Conservation (phyloP, 148 eudicot genomes). For the Fallopia convolvulus region DNA sequence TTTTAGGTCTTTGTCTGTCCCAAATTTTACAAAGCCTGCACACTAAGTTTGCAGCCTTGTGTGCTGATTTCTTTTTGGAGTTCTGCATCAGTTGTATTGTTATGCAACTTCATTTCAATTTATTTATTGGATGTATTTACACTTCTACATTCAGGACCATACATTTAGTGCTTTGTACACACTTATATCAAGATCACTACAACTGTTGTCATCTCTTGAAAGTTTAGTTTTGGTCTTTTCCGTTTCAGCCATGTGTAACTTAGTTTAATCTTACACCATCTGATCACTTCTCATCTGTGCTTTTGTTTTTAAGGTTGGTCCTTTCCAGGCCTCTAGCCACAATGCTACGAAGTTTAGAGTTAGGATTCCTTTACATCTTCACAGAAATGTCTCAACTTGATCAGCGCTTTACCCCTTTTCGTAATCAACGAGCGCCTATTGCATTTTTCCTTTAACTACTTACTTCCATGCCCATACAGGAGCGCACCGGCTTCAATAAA, state of each 20-base stretch:
- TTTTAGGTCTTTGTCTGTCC: no score
- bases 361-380: constrained; percentile 51
- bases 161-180: background rate
- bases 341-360: constrained; percentile 50
- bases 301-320: constrained; percentile 59
- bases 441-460: no score
- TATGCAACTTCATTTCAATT: background rate
- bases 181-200: background rate
- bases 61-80: background rate
- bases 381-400: constrained; percentile 61
- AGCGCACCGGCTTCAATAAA: no score
- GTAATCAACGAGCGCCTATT: no score
- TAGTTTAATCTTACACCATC: background rate
- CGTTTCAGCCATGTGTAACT: background rate
- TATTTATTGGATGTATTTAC: background rate
- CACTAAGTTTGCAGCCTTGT: no score
- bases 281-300: constrained; percentile 5
- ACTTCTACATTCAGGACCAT: background rate
- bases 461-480: no score
- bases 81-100: background rate
- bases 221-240: no score
- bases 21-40: no score
- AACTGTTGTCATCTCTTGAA: background rate
- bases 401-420: no score
- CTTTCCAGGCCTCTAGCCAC: constrained; percentile 38